These are phyloP conservation scores for Astraeus odoratus DNA, from an alignment of 768 basidiomycete species.

Conservation along the genomic window DNA sequence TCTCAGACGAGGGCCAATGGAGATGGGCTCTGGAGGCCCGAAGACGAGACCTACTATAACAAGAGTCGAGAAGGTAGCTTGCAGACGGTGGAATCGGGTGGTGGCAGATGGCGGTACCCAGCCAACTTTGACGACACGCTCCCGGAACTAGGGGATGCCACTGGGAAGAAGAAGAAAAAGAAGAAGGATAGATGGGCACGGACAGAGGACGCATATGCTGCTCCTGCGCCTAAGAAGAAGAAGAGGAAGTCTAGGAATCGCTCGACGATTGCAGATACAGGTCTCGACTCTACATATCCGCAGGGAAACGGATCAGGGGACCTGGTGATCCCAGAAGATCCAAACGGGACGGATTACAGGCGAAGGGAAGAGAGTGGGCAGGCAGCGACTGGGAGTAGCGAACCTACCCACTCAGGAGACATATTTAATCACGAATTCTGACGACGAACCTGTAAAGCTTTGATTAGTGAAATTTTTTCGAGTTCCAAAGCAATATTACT, in stretches of 20 bases:
- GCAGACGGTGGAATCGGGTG: slow-evolving; percentile 29
- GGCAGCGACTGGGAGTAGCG: slow-evolving; percentile 12
- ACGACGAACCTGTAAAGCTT: too few species aligned
- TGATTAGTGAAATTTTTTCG: too few species aligned
- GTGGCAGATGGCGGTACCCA: slow-evolving; percentile 77
- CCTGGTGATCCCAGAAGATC: slow-evolving; percentile 54
- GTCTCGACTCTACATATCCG: slow-evolving; percentile 27
- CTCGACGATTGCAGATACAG: slow-evolving; percentile 33
- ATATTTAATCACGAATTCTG: slow-evolving; percentile 66
- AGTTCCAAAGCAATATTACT: too few species aligned
- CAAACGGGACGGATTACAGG: slow-evolving; percentile 64
- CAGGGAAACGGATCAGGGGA: slow-evolving; percentile 34
- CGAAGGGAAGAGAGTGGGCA: slow-evolving; percentile 11
- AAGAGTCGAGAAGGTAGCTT: slow-evolving; percentile 30
- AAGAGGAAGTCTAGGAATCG: slow-evolving; percentile 56
- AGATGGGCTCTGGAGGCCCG: slow-evolving; percentile 62
- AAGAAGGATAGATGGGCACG: slow-evolving; percentile 87
- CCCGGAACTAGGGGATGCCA: slow-evolving; percentile 34
- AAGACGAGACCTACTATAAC: slow-evolving; percentile 74
- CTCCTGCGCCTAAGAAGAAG: slow-evolving; percentile 29
- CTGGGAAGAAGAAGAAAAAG: slow-evolving; percentile 61
- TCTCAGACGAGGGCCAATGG: slow-evolving; percentile 19
- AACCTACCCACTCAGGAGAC: slow-evolving; percentile 27
- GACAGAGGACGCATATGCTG: slow-evolving; percentile 75
- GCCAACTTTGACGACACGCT: slow-evolving; percentile 68